These are phyloP conservation scores for Trichaptum fuscoviolaceum DNA, from an alignment of 768 basidiomycete genomes.

Conservation along the genomic window DNA sequence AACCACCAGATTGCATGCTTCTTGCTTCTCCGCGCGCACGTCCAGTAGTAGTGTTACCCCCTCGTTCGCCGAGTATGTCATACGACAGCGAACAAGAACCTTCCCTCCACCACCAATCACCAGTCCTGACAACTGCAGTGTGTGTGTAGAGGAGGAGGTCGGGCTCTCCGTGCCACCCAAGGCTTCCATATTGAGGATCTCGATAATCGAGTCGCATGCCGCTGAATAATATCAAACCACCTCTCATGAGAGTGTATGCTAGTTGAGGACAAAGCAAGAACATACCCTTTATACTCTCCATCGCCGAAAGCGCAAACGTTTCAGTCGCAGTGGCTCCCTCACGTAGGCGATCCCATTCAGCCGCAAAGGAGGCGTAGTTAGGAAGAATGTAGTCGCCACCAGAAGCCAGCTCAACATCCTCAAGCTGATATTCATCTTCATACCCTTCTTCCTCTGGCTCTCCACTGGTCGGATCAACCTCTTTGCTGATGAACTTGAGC, in stretches of 20 bases:
- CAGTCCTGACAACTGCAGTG: constrained; percentile 87
- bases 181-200: constrained; percentile 95
- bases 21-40: constrained; percentile 88
- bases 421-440: constrained; percentile 96
- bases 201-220: constrained; percentile 93
- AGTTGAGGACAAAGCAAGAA: constrained; percentile 14
- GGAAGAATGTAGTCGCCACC: constrained; percentile 94
- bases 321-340: constrained; percentile 77
- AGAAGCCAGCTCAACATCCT: constrained; percentile 91
- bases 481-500: constrained; percentile 95
- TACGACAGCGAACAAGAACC: constrained; percentile 87
- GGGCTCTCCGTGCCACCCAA: constrained; percentile 88
- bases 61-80: constrained; percentile 87
- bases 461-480: constrained; percentile 92
- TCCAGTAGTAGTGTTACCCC: constrained; percentile 91
- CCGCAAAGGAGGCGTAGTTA: constrained; percentile 85
- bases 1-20: constrained; percentile 81
- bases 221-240: constrained; percentile 40
- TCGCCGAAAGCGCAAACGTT: constrained; percentile 87
- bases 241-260: constrained; percentile 15
- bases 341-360: constrained; percentile 93
- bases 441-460: constrained; percentile 99
- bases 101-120: constrained; percentile 94
- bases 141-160: constrained; percentile 81
- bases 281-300: constrained; percentile 92